These are phyloP conservation scores for Viola odorata DNA, from an alignment of 345 rosid genomes.

Conservation along the genomic window DNA sequence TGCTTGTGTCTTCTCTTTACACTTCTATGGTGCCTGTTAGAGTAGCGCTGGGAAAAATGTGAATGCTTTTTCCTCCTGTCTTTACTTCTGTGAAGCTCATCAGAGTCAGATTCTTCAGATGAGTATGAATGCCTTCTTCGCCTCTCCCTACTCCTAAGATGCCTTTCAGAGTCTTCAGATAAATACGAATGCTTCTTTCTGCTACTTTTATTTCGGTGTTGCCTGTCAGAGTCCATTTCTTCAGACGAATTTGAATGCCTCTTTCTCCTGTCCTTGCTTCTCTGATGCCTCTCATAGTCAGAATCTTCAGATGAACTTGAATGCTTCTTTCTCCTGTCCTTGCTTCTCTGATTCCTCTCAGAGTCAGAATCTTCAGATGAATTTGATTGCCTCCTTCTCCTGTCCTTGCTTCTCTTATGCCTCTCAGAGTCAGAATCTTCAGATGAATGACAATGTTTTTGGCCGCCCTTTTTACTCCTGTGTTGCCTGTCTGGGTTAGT, in stretches of 20 bases:
- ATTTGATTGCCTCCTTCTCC: conserved; percentile 16
- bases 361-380: conserved; percentile 20
- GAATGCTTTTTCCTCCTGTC: conserved; percentile 26
- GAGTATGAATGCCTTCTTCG: conserved; percentile 14
- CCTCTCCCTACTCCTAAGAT: conserved; percentile 12
- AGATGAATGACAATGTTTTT: conserved; percentile 25
- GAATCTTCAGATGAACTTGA: conserved; percentile 31
- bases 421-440: conserved; percentile 33
- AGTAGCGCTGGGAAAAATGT: not conserved
- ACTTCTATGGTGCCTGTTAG: conserved; percentile 12
- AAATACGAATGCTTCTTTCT: conserved; percentile 15
- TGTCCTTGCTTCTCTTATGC: conserved; percentile 20
- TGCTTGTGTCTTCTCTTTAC: not conserved
- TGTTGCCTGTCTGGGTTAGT: conserved; percentile 26
- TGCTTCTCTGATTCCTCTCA: conserved; percentile 18
- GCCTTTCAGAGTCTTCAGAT: conserved; percentile 18
- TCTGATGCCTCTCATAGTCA: conserved; percentile 27
- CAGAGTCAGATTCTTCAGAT: conserved; percentile 22
- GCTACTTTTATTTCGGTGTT: conserved; percentile 20
- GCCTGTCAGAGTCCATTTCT: conserved; percentile 29
- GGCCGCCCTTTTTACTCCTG: conserved; percentile 9
- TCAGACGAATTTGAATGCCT: conserved; percentile 30
- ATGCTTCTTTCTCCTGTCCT: conserved; percentile 15
- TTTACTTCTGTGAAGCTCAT: conserved; percentile 22
- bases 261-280: conserved; percentile 12